Evolutionary conservation across 164 flowering plant genomes (phyloP), one percentile per base, ranked within the genome.

Genomic region (Berberis thunbergii): DNA sequence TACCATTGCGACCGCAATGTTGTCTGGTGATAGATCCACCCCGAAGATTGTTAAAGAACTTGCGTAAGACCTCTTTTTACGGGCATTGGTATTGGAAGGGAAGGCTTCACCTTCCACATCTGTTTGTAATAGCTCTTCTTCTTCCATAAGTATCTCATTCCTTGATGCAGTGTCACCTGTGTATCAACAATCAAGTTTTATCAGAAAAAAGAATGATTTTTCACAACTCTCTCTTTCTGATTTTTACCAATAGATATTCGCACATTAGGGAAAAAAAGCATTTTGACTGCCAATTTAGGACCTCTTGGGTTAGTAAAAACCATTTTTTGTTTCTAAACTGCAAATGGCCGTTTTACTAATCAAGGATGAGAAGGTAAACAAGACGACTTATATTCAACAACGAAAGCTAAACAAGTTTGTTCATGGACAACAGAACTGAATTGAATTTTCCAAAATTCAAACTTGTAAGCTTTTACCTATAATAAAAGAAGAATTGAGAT

Each of bases 1-100:
- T 48, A 95, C 99, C 99, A 91, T 95, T 1, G 99, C 91, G 70
- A 95, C 90, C 2, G 99, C 99, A 71, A 91, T 69, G 69, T 76
- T 95, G 74, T 95, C 99, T 61, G 99, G 96, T 45, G 96, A 82
- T 72, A 91, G 67, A 4, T 95, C 99, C 67, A 91, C 96, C 46
- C 99, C 97, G 71, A 87, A 87, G 58, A 67, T 77, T 68, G 71
- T 88, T 52, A 81, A 26, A 56, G 65, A 48, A 45, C 57, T 66
- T 48, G 39, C 48, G 42, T 26, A 61, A 67, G 65, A 56, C 41
- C 54, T 61, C 64, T 42, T 67, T 54, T 61, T 67, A 11, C 54
- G 48, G 13, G 40, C 39, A 53, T 62, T 42, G 44, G 50, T 63
- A 64, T 58, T 60, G 10, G 81, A 60, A 45, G 80, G 61, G 57